Base-by-base conservation (phyloP, 441 rosid species). In the Syzygium syzygioides region DNA sequence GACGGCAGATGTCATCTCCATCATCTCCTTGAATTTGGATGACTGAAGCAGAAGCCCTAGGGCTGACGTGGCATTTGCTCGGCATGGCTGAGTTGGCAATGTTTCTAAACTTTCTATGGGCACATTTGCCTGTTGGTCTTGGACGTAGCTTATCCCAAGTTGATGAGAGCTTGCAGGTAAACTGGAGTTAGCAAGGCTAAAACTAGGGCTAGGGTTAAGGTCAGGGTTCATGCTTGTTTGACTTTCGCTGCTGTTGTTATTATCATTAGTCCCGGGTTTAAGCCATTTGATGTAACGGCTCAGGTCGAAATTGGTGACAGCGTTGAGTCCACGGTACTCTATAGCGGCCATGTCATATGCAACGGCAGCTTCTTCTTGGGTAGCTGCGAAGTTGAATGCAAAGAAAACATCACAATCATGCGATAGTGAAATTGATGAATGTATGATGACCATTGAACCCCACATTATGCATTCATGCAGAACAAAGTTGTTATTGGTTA, bases 1-100 rank as follows among this genome's bases (percentile, higher is more conserved):
- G 1, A 85, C 86, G 7, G 91, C 89, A 53, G 94, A 88, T 19
- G 96, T 93, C 95, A 93, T 94, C 91, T 96, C 96, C 94, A 93
- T 92, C 94, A 92, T 93, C 90, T 96, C 95, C 90, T 95, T 96
- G 87, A 96, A 93, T 89, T 95, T 95, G 1, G 98, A 91, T 8
- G 96, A 94, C 79, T 92, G 96, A 54, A 95, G 94, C 17, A 92
- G 92, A 55, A 95, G 93, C 71, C 97, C 95, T 45, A 95, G 90
- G 50, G 97, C 97, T n/a, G 96, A 95, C 0, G 94, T 93, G 88
- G 96, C 94, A 71, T 55, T 92, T 26, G 90, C 87, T 14, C 91
- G 94, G 85, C 85, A 89, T n/a, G 91, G 92, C 84, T 89, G 93
- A 62, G 45, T 15, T 37, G 79, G 85, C 60, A 66, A 20, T 17